These are phyloP conservation scores for Saccharomycopsis olivae DNA, from an alignment of 805 yeast genomes.

Conservation along the genomic window DNA sequence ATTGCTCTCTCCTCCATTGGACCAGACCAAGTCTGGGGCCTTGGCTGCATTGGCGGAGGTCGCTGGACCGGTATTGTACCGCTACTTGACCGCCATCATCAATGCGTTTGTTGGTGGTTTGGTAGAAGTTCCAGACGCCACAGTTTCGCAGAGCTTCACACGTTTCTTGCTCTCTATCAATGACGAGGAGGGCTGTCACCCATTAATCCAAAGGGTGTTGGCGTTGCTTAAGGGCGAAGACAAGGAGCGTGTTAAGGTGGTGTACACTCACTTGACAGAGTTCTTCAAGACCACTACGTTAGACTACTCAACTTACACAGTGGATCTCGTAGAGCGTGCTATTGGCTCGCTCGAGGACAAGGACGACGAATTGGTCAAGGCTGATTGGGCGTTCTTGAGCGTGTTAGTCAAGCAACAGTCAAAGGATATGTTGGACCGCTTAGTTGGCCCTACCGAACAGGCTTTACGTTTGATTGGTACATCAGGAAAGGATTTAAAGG, in stretches of 20 bases:
- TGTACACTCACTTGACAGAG: slow-evolving; percentile 55
- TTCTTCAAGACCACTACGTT: slow-evolving; percentile 58
- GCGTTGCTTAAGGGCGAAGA: slow-evolving; percentile 71
- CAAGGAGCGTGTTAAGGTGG: slow-evolving; percentile 46
- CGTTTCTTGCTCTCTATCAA: slow-evolving; percentile 63
- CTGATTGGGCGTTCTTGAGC: slow-evolving; percentile 54
- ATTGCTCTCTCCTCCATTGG: slow-evolving; percentile 70
- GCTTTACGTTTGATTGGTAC: slow-evolving; percentile 43
- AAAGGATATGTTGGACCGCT: slow-evolving; percentile 65
- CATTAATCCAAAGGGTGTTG: slow-evolving; percentile 72
- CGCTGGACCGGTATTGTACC: slow-evolving; percentile 75
- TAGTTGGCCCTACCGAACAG: slow-evolving; percentile 73
- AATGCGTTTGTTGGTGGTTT: slow-evolving; percentile 61
- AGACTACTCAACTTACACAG: slow-evolving; percentile 63
- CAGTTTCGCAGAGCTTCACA: slow-evolving; percentile 47
- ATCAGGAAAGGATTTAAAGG: slow-evolving; percentile 57
- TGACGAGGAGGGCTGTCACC: slow-evolving; percentile 72
- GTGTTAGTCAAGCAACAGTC: slow-evolving; percentile 60
- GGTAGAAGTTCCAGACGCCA: slow-evolving; percentile 28
- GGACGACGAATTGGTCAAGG: slow-evolving; percentile 49
- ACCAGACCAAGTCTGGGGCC: slow-evolving; percentile 76
- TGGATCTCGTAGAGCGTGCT: slow-evolving; percentile 64
- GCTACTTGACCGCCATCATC: slow-evolving; percentile 61
- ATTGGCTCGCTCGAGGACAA: slow-evolving; percentile 65
- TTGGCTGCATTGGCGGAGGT: slow-evolving; percentile 80